These are phyloP conservation scores for Primulina eburnea DNA, from an alignment of 257 asterid species.

Conservation along the genomic window DNA sequence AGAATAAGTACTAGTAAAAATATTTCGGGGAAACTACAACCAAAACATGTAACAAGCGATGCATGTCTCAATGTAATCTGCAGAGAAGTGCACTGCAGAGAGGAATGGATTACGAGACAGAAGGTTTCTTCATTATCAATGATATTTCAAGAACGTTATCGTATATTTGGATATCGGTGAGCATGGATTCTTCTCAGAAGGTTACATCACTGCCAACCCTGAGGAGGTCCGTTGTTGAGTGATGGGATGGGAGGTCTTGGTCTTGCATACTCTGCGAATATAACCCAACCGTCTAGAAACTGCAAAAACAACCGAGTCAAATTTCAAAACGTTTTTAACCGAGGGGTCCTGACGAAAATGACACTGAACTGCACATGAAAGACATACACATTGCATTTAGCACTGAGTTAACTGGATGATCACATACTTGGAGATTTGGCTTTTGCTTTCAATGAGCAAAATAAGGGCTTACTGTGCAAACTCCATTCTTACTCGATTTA, in stretches of 20 bases:
- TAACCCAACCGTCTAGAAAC: slow-evolving; percentile 88
- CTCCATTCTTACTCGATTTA: not conserved
- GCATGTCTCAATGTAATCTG: not conserved
- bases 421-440: not conserved
- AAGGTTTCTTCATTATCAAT: not conserved
- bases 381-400: not conserved
- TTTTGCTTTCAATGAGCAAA: no score
- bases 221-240: slow-evolving; percentile 30
- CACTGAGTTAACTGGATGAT: not conserved
- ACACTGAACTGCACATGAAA: not conserved
- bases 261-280: slow-evolving; percentile 81
- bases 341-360: not conserved
- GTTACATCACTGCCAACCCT: slow-evolving; percentile 26
- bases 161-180: not conserved
- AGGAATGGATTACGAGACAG: not conserved
- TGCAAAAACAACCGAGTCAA: slow-evolving; percentile 27
- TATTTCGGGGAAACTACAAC: not conserved
- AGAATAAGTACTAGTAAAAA: no score
- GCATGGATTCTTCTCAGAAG: not conserved
- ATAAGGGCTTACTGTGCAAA: not conserved
- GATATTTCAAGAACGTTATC: not conserved
- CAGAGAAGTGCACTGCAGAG: not conserved
- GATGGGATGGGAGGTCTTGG: slow-evolving; percentile 56
- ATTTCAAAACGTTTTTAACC: not conserved
- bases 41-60: slow-evolving; percentile 13